Evolutionary conservation across 352 stramenopile genomes (phyloP), one percentile per base, ranked within the genome.

Genomic region (Phytophthora agathidicida): DNA sequence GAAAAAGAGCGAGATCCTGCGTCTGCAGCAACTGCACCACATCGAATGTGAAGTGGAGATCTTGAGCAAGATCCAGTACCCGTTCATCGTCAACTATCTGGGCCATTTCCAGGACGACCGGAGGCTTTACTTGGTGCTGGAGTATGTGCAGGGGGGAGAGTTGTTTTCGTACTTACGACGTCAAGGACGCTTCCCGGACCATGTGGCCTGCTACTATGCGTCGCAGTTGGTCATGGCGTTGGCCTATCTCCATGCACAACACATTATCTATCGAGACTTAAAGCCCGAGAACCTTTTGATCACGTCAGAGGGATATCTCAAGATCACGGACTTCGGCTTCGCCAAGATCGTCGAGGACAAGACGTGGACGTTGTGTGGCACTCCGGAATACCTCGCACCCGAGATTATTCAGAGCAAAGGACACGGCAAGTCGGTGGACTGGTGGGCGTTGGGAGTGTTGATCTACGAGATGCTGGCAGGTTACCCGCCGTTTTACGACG

Each of bases 251-350:
- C 91, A 98, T 73, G 75, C 68, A n/a, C 75, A 96, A 39, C 78
- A 97, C 56, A 96, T 98, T 60, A 93, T 97, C 59, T 98, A 98
- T 60, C 76, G 93, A 35, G 92, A 97, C 44, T 68, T 98, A 17
- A 98, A 98, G 71, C 91, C 91, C 8, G 93, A 98, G 76, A 97
- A 98, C 62, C 60, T 98, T 24, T 79, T 98, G 24, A 96, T 98
- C 61, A 96, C 88, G 33, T 63, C 76, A 6, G 77, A 91, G 20
- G 94, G 94, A 7, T 85, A 89, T n/a, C 83, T 98, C 36, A 97
- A 98, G 63, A 86, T 98, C 55, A 92, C 84, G 1, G 93, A 98
- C 50, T 98, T 98, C 70, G 91, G 93, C 5, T 97, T 98, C 68
- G 93, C 93, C 17, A 98, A 98, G 66, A 91, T 97, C 43, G 77